Conservation (phyloP, 2,329 filamentous ascomycete genomes). For the Lanzia echinophila region DNA sequence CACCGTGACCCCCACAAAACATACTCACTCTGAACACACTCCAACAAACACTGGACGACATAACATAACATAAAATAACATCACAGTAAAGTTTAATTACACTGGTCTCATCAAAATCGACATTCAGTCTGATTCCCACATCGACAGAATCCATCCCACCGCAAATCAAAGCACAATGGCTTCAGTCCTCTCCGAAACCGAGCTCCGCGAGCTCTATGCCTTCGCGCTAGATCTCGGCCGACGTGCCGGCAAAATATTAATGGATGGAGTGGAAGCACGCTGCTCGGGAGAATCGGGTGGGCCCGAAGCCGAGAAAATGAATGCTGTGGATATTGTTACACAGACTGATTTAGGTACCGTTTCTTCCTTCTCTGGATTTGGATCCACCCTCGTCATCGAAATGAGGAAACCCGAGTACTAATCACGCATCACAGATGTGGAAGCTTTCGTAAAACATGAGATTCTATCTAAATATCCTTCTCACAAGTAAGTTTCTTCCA, state of each 20-base stretch:
- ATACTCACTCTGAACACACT: not conserved
- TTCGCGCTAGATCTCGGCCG: conserved; percentile 67
- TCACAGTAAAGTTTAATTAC: no score
- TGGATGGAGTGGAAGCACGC: conserved; percentile 54
- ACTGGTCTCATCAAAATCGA: not conserved
- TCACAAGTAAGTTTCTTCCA: conserved; percentile 48
- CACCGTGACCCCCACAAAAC: not conserved
- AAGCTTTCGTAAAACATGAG: conserved; percentile 58
- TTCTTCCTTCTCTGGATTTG: no score
- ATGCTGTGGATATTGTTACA: conserved; percentile 70
- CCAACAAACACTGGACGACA: not conserved
- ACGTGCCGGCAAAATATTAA: conserved; percentile 60
- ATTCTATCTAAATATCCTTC: conserved; percentile 55
- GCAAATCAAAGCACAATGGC: not conserved
- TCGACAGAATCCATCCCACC: not conserved
- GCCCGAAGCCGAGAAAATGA: conserved; percentile 57
- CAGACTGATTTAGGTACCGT: conserved; percentile 64
- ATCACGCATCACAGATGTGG: conserved; percentile 49
- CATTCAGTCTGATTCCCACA: not conserved
- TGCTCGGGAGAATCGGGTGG: conserved; percentile 21
- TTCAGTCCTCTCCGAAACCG: conserved; percentile 23
- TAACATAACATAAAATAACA: no score
- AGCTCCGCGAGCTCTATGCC: conserved; percentile 59
- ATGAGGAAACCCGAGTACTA: not conserved
- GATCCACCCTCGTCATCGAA: no score